Base-by-base conservation (phyloP, 2,329 filamentous ascomycete genomes). In the Diaporthe aspalathi region DNA sequence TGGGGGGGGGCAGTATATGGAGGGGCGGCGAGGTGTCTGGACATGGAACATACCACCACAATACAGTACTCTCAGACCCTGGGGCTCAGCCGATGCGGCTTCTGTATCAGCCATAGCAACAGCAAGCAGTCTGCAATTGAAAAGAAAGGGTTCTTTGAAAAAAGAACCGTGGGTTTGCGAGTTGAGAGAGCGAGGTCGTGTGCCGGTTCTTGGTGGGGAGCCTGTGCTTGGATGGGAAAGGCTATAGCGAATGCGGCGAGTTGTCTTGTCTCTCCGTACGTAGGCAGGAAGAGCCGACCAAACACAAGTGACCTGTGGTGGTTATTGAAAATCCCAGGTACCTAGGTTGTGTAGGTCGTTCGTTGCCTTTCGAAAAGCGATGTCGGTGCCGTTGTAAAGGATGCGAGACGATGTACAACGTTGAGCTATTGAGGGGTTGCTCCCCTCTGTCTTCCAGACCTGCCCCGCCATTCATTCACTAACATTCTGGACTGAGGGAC, bases 91-190 rank as follows among this genome's bases (percentile, higher is more conserved):
- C 63, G 79, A 76, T 67, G 75, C 81, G 67, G 81, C 73, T 70
- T 88, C 86, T 68, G 81, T 80, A 76, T 90, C 88, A 77, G 87
- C 86, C 88, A 90, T 90, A 74, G 74, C 76, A 78, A 60, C n/a
- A 68, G 66, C 66, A 50, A 68, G 11, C 35, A 29, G 75, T 67
- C 47, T 69, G 40, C 40, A 29, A 60, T 29, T 50, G 43, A 50
- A 57, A 57, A 50, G n/a, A 60, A 22, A 27, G n/a, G 20, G 40
- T 24, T 57, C 53, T 68, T 38, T 40, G 32, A 35, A 16, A 50
- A 32, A 12, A 22, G 43, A 40, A 27, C 27, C 27, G 57, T 47
- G 17, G 32, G 32, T 32, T 32, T 5, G n/a, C n/a, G 27, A 35
- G 27, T 63, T 12, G 20, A 35, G 32, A 35, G 32, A 35, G 35